phyloP scores from a whole-genome alignment of 2,329 filamentous ascomycete species.

The Beauveria rudraprayagi region DNA sequence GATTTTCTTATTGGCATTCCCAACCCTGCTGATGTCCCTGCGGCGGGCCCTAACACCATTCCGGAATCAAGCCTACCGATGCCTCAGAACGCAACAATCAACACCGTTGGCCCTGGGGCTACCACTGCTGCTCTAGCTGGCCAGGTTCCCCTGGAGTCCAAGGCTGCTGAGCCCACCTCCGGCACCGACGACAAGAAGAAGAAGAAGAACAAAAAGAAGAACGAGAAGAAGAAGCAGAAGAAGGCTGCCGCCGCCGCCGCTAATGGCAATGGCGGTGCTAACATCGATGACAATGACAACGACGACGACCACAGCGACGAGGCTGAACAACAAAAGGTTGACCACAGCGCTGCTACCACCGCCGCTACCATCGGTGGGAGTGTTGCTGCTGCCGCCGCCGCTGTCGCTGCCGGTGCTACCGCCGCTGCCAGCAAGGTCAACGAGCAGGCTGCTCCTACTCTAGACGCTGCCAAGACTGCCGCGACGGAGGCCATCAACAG shows the following conservation, averaged over 20 bases:
- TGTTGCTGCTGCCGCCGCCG: conserved; percentile 27
- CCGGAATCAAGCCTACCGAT: conserved; percentile 78
- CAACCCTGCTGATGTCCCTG: conserved; percentile 38
- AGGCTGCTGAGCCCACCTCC: conserved; percentile 26
- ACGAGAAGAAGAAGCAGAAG: conserved; percentile 60
- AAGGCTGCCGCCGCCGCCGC: conserved; percentile 48
- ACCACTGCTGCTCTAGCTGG: conserved; percentile 65
- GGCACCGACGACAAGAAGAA: conserved; percentile 41
- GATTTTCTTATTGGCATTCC: conserved; percentile 50
- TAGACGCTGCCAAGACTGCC: conserved; percentile 27
- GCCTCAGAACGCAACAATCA: conserved; percentile 38
- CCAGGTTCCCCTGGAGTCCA: conserved; percentile 55
- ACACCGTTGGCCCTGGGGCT: conserved; percentile 43
- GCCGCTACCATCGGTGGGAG: conserved; percentile 33
- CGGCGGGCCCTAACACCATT: conserved; percentile 41
- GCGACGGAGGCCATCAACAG: conserved; percentile 34
- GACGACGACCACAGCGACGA: conserved; percentile 38
- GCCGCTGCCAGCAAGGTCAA: conserved; percentile 27
- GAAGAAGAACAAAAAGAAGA: conserved; percentile 62
- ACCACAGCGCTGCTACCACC: conserved; percentile 43
- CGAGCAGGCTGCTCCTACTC: conserved; percentile 30
- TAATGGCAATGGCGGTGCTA: conserved; percentile 40
- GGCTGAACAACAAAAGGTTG: conserved; percentile 43
- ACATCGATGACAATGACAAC: conserved; percentile 44
- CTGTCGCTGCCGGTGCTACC: conserved; percentile 27